Evolutionary conservation across 768 basidiomycete genomes (phyloP), one percentile per base, ranked within the genome.

Genomic region (Pholiota molesta): DNA sequence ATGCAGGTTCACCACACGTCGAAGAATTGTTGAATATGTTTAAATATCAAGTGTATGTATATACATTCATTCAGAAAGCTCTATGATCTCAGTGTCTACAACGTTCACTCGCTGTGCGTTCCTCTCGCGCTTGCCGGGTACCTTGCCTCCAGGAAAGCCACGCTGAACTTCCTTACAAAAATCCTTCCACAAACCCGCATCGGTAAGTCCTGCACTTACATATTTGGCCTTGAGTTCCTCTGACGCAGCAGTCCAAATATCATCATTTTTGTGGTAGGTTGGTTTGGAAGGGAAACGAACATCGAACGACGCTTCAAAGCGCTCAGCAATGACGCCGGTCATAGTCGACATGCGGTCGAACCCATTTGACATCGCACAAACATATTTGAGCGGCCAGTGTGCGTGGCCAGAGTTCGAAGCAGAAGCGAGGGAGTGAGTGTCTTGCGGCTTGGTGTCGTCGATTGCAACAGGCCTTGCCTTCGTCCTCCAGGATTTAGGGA

Each of bases 361-460:
- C 23, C 62, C 62, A 2, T 39, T 49, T n/a, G 52, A 39, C 62
- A 63, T 63, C 9, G 57, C 29, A 8, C 21, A 21, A 13, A 53
- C 45, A 59, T 59, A 63, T 47, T 59, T 63, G 13, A 63, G 31
- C 21, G 57, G 62, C 62, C 62, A 63, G 8, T 28, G 11, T 26
- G 51, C 51, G 42, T 63, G 62, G 8, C 26, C 26, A 13, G 62
- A 63, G 52, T 51, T 53, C 17, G 62, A 28, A 1, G n/a, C 57
- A 2, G 35, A 47, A 9, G 29, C 11, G 7, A 35, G 33, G 33
- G 33, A 35, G 47, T 2, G n/a, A 14, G 13, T 7, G 31, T 49
- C 19, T 49, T 23, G 35, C 52, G 52, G 10, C 49, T 39, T 3
- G 33, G 35, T 28, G 16, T 23, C 42, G 16, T 19, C 19, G 14